Base-by-base conservation (phyloP, 2,329 filamentous ascomycete genomes). In the Fusarium brachygibbosum region DNA sequence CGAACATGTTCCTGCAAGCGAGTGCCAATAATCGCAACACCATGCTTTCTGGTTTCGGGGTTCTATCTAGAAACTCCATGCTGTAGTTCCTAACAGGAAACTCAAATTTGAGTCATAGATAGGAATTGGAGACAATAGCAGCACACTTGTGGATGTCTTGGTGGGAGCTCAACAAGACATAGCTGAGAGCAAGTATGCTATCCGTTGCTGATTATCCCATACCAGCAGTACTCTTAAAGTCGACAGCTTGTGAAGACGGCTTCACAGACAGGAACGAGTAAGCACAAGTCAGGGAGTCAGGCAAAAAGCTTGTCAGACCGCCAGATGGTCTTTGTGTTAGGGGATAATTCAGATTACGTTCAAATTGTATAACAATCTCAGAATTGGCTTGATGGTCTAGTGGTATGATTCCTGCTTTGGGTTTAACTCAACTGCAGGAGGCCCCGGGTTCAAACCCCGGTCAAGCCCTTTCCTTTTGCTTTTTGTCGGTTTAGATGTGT, bases 401-500 rank as follows among this genome's bases (percentile, higher is more conserved):
- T 2, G 25, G 65, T 68, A 68, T 68, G 65, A 68, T 68, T 68
- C 65, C 3, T n/a, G 65, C 65, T 68, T 68, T 68, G 65, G 65
- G 65, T 25, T 34, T 25, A 6, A 16, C 42, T 28, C 12, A 14
- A 17, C 6, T 82, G 80, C 77, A 76, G 75, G 80, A 81, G 80
- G 80, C 80, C 80, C 79, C 80, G 80, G 79, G 80, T 81, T 82
- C 80, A 79, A 82, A 78, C 76, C 80, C 78, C 80, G 80, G 80
- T 77, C 34, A 38, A 58, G 61, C 61, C 61, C 61, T 25, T 14
- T 17, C 6, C 12, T 32, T 44, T 44, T 37, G 16, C 3, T 25
- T 35, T 32, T 3, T 2, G 0, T 7, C 14, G 9, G 25, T 42
- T 10, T n/a, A 13, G 5, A 9, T 3, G 12, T 25, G 3, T 14